Evolutionary conservation across 305 asterid species (phyloP).

Genomic region (Fraxinus floribunda): DNA sequence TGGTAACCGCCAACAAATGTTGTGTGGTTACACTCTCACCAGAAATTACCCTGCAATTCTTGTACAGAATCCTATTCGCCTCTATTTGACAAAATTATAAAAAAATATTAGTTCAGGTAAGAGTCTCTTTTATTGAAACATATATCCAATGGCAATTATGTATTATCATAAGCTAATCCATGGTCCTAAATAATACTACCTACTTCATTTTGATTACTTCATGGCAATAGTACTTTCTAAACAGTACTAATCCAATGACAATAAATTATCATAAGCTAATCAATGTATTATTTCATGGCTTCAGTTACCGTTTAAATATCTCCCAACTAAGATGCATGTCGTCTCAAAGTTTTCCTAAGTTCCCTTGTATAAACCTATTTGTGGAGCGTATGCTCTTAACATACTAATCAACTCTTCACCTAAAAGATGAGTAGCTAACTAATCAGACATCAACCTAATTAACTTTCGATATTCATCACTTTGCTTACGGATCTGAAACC

Average conservation of each 20-base stretch:
- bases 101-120: background rate
- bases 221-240: background rate
- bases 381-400: background rate
- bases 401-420: background rate
- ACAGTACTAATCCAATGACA: background rate
- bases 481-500: background rate
- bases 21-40: background rate
- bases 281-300: background rate
- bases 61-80: background rate
- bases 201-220: background rate
- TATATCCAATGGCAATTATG: background rate
- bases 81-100: background rate
- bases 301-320: background rate
- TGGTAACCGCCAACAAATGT: background rate
- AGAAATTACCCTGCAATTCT: background rate
- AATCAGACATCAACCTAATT: background rate
- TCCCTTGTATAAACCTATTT: background rate
- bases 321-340: background rate
- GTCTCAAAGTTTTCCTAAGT: background rate
- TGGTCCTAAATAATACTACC: background rate
- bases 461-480: background rate
- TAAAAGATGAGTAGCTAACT: background rate
- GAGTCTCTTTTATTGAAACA: background rate
- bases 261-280: background rate
- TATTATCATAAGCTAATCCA: background rate